phyloP scores from a whole-genome alignment of 768 basidiomycete genomes.

The Rossbeevera mucosa region DNA sequence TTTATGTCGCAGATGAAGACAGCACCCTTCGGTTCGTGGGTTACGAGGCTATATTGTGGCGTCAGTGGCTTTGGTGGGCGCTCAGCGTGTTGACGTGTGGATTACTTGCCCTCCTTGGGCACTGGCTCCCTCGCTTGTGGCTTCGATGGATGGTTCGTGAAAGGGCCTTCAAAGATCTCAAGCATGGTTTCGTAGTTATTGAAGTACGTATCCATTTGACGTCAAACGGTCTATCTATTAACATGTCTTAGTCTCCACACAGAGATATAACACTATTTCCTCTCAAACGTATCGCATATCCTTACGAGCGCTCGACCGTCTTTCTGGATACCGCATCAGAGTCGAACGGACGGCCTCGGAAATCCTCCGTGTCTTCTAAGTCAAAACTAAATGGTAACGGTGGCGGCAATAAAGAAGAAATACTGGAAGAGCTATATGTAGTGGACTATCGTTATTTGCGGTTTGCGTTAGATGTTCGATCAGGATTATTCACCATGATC shows the following conservation, averaged over 20 bases:
- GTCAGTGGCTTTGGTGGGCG: slow-evolving; percentile 63
- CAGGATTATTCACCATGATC: slow-evolving; percentile 76
- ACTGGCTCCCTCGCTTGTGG: slow-evolving; percentile 94
- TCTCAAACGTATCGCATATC: slow-evolving; percentile 63
- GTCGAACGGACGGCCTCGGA: slow-evolving; percentile 25
- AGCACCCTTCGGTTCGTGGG: slow-evolving; percentile 82
- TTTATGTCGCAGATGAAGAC: slow-evolving; percentile 89
- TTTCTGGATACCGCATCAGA: slow-evolving; percentile 47
- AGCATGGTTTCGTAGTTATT: slow-evolving; percentile 75
- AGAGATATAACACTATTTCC: slow-evolving; percentile 79
- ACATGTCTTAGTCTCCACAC: slow-evolving; percentile 62
- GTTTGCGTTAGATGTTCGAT: slow-evolving; percentile 81
- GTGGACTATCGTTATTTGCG: slow-evolving; percentile 92
- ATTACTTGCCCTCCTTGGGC: slow-evolving; percentile 71
- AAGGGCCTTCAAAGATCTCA: slow-evolving; percentile 71
- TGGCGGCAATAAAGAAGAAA: slow-evolving; percentile 29
- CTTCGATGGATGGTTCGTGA: slow-evolving; percentile 80
- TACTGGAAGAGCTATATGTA: slow-evolving; percentile 53
- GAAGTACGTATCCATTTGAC: slow-evolving; percentile 56
- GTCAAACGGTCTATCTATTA: slow-evolving; percentile 19
- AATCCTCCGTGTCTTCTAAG: slow-evolving; percentile 21
- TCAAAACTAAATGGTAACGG: slow-evolving; percentile 32
- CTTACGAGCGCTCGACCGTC: slow-evolving; percentile 74
- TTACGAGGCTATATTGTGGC: slow-evolving; percentile 64
- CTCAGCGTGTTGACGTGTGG: slow-evolving; percentile 70